Evolutionary conservation across 139 green algal genomes (phyloP), one percentile per base, ranked within the genome.

Genomic region (Haematococcus lacustris): DNA sequence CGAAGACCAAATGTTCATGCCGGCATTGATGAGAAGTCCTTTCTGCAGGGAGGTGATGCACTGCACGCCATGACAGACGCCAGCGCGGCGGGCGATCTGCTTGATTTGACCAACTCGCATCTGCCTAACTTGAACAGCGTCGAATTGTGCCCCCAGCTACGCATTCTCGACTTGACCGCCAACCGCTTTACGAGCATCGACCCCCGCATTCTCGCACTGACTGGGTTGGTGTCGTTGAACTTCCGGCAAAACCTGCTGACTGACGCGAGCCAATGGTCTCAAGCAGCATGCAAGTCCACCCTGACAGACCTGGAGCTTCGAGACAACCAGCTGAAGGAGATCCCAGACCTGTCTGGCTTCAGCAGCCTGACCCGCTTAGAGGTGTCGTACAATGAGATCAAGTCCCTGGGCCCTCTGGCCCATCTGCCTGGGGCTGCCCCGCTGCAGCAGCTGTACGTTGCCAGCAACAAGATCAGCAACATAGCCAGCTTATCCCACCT

Each of bases 361-460:
- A 77, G 68, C 0, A 33, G 74, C 1, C 73, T 96, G 21, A 71
- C 35, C n/a, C 76, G 78, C 3, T 64, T 97, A 23, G 92, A 97
- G 71, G 76, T 93, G 1, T 96, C 89, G 0, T 96, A 96, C 75
- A 97, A 97, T 73, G 71, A 93, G 80, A 89, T 97, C 65, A 78
- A 80, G 23, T 87, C 75, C 51, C 76, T 96, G 50, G 51, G 70
- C 17, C 81, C 86, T 3, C 76, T 96, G 47, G 63, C 66, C 0
- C 41, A 34, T 4, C 78, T 95, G 38, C 26, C 57, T 25, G 71
- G 62, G 28, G 38, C 4, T 34, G 34, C 61, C 3, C 32, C 65
- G 0, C 77, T 97, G 7, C 37, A 68, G 3, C 87, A 98, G 80
- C 84, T 98, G 38, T 97, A 92, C 67, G 67, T 85, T 0, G 90